Conservation (phyloP, 345 rosid genomes). For the Conringia planisiliqua region DNA sequence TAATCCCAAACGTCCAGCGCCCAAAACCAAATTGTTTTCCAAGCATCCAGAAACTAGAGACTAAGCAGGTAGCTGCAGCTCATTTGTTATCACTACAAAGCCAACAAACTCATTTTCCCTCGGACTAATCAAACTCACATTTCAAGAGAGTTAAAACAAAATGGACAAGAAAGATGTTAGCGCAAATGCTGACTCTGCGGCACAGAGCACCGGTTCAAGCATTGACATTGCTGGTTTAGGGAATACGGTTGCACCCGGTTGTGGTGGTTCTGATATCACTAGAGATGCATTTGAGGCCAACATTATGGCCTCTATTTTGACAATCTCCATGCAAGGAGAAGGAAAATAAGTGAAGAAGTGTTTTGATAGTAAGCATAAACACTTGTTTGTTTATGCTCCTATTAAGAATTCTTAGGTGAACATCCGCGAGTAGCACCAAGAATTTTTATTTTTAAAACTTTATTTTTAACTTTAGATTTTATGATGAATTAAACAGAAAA, state of each 20-base stretch:
- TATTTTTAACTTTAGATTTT: too few species aligned
- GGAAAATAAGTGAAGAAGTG: neutral
- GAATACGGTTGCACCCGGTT: slow-evolving; percentile 10
- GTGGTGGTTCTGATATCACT: slow-evolving; percentile 2
- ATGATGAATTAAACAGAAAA: too few species aligned
- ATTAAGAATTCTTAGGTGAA: neutral
- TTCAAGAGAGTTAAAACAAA: neutral
- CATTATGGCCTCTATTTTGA: too few species aligned
- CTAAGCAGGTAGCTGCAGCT: too few species aligned
- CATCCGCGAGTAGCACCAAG: too few species aligned
- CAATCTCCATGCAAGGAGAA: too few species aligned
- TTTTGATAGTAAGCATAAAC: neutral
- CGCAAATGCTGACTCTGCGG: neutral
- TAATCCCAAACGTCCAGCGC: too few species aligned
- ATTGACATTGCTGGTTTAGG: neutral
- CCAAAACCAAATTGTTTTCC: too few species aligned
- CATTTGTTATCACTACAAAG: neutral
- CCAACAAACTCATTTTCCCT: neutral
- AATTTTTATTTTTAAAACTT: too few species aligned
- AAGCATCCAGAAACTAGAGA: too few species aligned
- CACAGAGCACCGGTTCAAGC: neutral
- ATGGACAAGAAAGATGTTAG: slow-evolving; percentile 9
- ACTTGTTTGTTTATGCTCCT: slow-evolving; percentile 1
- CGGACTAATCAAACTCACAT: neutral
- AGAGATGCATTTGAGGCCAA: neutral